Evolutionary conservation across 768 basidiomycete species (phyloP).

Genomic region (Suillus tomentosus): DNA sequence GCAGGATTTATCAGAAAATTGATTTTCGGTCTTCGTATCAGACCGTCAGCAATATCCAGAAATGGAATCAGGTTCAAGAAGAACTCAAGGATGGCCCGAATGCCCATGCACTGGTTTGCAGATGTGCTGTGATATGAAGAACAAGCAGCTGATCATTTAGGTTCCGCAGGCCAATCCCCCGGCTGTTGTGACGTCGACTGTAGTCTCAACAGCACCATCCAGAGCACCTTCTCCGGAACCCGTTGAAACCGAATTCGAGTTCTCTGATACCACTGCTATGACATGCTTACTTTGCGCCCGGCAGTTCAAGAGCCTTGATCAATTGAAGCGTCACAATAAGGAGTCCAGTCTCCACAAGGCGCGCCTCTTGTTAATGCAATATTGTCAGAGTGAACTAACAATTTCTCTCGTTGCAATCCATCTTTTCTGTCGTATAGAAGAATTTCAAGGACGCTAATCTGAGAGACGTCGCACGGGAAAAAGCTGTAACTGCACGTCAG

Average conservation of each 20-base stretch:
- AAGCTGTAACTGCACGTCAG: conserved; percentile 51
- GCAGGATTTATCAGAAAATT: conserved; percentile 6
- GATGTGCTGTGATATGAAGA: conserved; percentile 17
- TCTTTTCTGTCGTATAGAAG: conserved; percentile 55
- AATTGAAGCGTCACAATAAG: conserved; percentile 86
- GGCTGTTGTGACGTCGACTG: conserved; percentile 9
- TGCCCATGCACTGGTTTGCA: conserved; percentile 26
- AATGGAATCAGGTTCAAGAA: conserved; percentile 96
- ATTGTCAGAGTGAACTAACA: conserved; percentile 32
- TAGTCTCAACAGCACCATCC: conserved; percentile 23
- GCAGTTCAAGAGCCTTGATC: conserved; percentile 87
- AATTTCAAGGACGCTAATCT: conserved; percentile 77
- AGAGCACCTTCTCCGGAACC: conserved; percentile 41
- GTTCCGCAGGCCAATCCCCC: conserved; percentile 16
- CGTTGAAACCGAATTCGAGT: conserved; percentile 73
- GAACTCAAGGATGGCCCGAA: conserved; percentile 62
- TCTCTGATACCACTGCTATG: conserved; percentile 70
- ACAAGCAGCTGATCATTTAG: conserved; percentile 11
- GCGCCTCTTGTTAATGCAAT: conserved; percentile 37
- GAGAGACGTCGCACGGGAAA: conserved; percentile 74
- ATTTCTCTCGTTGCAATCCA: conserved; percentile 23
- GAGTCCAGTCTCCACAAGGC: conserved; percentile 97
- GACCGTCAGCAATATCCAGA: conserved; percentile 89
- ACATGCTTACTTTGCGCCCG: conserved; percentile 91
- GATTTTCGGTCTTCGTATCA: conserved; percentile 32